Evolutionary conservation across 768 basidiomycete genomes (phyloP).

Genomic region (Kwoniella heveanensis): DNA sequence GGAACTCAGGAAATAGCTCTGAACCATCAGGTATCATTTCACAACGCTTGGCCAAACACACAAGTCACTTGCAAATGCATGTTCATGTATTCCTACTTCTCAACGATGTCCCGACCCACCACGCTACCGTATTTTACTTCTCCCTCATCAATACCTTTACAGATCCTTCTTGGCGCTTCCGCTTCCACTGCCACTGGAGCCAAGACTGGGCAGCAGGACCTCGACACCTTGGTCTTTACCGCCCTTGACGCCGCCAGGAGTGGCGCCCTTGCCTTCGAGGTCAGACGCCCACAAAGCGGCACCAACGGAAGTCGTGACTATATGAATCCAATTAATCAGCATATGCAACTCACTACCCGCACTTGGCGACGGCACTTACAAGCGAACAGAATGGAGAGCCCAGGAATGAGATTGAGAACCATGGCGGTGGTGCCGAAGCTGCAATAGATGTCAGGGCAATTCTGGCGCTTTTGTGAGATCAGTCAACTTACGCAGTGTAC

Average conservation of each 20-base stretch:
- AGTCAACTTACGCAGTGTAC: slow-evolving; percentile 65
- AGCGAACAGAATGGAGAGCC: slow-evolving; percentile 65
- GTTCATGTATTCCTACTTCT: not conserved
- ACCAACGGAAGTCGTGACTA: slow-evolving; percentile 66
- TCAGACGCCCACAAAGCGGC: slow-evolving; percentile 73
- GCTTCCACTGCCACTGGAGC: not conserved
- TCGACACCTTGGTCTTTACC: slow-evolving; percentile 9
- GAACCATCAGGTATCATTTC: not conserved
- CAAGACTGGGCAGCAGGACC: slow-evolving; percentile 11
- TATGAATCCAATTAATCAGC: not conserved
- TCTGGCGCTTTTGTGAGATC: too few relatives aligned
- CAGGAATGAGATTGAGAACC: slow-evolving; percentile 65
- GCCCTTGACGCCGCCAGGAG: slow-evolving; percentile 6
- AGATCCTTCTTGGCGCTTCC: slow-evolving; percentile 13
- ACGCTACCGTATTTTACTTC: not conserved
- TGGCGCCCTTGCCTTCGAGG: slow-evolving; percentile 60
- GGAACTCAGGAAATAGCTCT: not conserved
- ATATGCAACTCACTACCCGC: not conserved
- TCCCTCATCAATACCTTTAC: not conserved
- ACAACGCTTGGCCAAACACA: not conserved
- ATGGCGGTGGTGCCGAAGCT: slow-evolving; percentile 68
- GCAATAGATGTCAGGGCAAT: slow-evolving; percentile 60
- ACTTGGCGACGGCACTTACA: slow-evolving; percentile 37
- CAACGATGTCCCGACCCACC: too few relatives aligned
- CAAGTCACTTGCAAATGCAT: not conserved